Evolutionary conservation across 2,329 filamentous ascomycete genomes (phyloP).

Genomic region (Apiospora aurea): DNA sequence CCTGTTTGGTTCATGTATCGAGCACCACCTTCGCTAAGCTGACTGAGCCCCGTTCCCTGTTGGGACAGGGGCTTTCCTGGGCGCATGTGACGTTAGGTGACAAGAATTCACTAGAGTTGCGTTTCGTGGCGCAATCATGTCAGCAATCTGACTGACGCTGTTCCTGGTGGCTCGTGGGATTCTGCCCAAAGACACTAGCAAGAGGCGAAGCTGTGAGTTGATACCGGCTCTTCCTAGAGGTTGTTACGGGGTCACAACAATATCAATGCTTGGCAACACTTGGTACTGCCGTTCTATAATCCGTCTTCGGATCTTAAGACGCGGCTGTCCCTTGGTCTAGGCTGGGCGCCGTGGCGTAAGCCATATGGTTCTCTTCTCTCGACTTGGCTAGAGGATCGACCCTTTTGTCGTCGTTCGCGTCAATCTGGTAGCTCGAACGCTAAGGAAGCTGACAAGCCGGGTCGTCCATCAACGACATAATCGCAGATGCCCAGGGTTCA

Average conservation of each 20-base stretch:
- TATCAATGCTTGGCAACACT: neutral
- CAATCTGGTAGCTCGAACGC: slow-evolving; percentile 4
- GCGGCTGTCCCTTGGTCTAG: neutral
- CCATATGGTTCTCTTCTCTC: neutral
- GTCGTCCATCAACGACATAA: neutral
- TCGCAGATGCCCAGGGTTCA: neutral
- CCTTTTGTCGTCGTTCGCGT: neutral
- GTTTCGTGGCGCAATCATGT: neutral
- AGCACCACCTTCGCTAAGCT: neutral
- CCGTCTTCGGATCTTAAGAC: neutral
- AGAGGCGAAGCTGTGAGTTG: neutral
- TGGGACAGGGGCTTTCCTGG: neutral
- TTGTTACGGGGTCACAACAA: neutral
- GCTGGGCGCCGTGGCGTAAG: slow-evolving; percentile 9
- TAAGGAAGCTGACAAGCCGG: slow-evolving; percentile 5
- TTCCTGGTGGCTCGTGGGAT: neutral
- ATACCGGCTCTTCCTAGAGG: neutral
- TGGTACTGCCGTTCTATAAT: neutral
- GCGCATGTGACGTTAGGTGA: neutral
- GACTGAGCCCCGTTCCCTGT: neutral
- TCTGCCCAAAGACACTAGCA: neutral
- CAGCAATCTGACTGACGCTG: slow-evolving; percentile 3
- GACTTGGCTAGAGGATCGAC: neutral
- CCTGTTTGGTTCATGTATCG: neutral
- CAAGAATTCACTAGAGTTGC: neutral